Base-by-base conservation (phyloP, 805 yeast genomes). In the Cyberlindnera americana region DNA sequence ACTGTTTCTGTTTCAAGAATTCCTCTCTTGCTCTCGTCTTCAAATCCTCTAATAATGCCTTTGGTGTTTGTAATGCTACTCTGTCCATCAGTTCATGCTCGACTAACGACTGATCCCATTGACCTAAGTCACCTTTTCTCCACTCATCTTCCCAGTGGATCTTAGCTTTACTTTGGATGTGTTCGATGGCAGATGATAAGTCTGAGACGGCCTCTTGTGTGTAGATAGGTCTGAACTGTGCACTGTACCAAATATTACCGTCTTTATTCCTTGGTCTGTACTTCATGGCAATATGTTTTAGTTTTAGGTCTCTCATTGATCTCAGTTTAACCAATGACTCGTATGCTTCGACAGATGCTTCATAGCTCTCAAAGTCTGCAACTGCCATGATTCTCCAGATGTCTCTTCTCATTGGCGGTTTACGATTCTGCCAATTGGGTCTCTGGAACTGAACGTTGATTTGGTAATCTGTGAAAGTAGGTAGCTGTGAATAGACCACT, bases 201-300 rank as follows among this genome's bases (percentile, higher is more conserved):
- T 90, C 98, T 6, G 96, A 86, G 21, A 87, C 88, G 1, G 96
- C 84, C 61, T 90, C 97, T 61, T 87, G 95, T 11, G 95, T 71
- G 64, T 82, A 86, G 0, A 93, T 80, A 19, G 97, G 97, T 57
- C 96, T 77, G 67, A 75, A 91, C 63, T 86, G 95, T 33, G 87
- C 91, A 41, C 83, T 77, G 60, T 70, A 82, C 96, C 96, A 89
- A 35, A 81, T 77, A 63, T 85, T 81, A 1, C 95, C 93, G 42
- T 78, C 85, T 32, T 71, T 75, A 57, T 84, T 78, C 57, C 84
- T 78, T 55, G 77, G 79, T 54, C 96, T 74, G 71, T 83, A 66
- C 32, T 70, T 66, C 54, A 77, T 74, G 19, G 91, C 87, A 53
- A 76, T 78, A 47, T 77, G 68, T 26, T 67, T 65, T 46, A 73